Base-by-base conservation (phyloP, 2,329 filamentous ascomycete species). In the Hirsutella minnesotensis region DNA sequence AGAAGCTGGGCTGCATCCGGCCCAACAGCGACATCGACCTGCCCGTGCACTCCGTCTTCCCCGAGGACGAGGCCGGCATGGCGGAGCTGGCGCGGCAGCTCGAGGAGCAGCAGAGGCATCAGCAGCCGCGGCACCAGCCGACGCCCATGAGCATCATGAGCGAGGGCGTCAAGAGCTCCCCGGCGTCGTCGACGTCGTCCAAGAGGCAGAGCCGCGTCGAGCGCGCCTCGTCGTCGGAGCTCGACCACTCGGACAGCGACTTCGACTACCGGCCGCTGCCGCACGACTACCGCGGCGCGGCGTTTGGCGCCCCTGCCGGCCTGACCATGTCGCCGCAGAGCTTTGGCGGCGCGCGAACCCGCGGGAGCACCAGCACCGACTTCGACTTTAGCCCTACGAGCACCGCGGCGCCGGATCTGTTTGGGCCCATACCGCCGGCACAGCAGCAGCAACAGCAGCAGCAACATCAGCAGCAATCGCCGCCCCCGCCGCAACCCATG, bases 1-100 rank as follows among this genome's bases (percentile, higher is more conserved):
- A 73, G 49, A 78, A 73, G 59, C 72, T 81, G 22, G 76, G 77
- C 38, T 80, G 76, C 63, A 77, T 81, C 52, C 70, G 77, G 43
- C 74, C 73, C 16, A 77, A 78, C 51, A 73, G 69, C 54, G 77
- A 81, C 52, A 68, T 75, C 56, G 68, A 79, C 56, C 62, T 77
- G 40, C 74, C 74, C 18, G 67, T 72, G 19, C 70, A 75, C 48
- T 69, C 71, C 2, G 66, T 76, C 21, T 80, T 81, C 55, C 77
- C 77, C 42, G 76, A 81, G 55, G 73, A 77, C 51, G 74, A 77
- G 53, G 67, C 70, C 12, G 75, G 74, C 44, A 65, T 80, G 53
- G 63, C 65, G 13, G 73, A 76, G 51, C 60, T 81, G 38, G 74
- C 74, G 15, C 65, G 67, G 9, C 72, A 78, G 54, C 61, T 81